Conservation (phyloP, 768 basidiomycete genomes). For the Exsudoporus frostii region DNA sequence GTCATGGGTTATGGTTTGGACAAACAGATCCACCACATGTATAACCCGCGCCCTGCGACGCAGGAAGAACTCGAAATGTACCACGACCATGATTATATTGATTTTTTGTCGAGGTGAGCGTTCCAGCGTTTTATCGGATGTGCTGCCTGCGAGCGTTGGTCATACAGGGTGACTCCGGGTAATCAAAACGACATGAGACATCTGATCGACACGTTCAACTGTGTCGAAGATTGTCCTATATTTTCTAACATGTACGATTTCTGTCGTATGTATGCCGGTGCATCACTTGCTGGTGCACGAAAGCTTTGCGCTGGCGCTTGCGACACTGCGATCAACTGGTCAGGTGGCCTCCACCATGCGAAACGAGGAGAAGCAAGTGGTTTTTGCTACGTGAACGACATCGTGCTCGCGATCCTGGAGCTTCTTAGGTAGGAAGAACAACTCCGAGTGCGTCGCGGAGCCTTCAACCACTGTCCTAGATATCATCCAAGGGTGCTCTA, state of each 20-base stretch:
- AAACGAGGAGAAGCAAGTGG: slow-evolving; percentile 98
- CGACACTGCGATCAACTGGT: slow-evolving; percentile 99
- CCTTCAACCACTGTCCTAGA: slow-evolving; percentile 40
- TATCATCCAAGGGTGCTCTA: slow-evolving; percentile 93
- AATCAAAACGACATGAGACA: slow-evolving; percentile 65
- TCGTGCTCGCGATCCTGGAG: slow-evolving; percentile 91
- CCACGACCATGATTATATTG: slow-evolving; percentile 94
- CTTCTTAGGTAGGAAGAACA: slow-evolving; percentile 62
- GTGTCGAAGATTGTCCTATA: slow-evolving; percentile 95
- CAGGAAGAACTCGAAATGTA: slow-evolving; percentile 86
- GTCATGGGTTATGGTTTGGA: slow-evolving; percentile 96
- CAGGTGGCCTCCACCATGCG: slow-evolving; percentile 96
- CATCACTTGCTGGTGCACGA: slow-evolving; percentile 84
- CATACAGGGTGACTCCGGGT: slow-evolving; percentile 54
- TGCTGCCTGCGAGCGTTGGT: background rate
- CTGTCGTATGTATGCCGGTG: slow-evolving; percentile 91
- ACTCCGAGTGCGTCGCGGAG: background rate
- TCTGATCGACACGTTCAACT: slow-evolving; percentile 85
- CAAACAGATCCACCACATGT: slow-evolving; percentile 90
- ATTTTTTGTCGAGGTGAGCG: slow-evolving; percentile 84
- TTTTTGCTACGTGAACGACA: slow-evolving; percentile 98
- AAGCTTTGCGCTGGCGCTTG: slow-evolving; percentile 82
- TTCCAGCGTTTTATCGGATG: background rate
- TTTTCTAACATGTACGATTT: slow-evolving; percentile 95
- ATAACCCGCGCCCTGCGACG: slow-evolving; percentile 85